Conservation (phyloP, 352 stramenopile genomes). For the Phytophthora pisi region DNA sequence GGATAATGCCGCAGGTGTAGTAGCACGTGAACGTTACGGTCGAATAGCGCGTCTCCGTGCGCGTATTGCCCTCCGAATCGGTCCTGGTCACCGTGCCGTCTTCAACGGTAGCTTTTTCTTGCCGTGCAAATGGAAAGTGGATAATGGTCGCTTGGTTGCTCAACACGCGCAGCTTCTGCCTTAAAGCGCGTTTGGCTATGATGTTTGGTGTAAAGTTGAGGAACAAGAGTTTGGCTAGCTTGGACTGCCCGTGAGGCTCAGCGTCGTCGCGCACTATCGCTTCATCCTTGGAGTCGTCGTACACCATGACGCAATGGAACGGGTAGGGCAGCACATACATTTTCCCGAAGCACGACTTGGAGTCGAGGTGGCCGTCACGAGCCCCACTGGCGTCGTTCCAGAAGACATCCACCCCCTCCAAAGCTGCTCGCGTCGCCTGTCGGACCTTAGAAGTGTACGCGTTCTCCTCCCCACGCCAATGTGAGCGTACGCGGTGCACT, state of each 20-base stretch:
- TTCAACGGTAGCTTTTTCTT: background rate
- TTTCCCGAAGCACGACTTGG: background rate
- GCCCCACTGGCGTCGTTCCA: background rate
- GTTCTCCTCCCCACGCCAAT: background rate
- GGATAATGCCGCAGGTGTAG: background rate
- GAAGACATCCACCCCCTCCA: background rate
- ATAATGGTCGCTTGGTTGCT: background rate
- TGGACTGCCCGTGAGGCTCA: background rate
- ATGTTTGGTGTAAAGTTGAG: background rate
- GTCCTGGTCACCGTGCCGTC: background rate
- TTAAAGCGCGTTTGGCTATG: background rate
- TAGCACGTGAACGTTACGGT: background rate
- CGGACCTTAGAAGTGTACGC: background rate
- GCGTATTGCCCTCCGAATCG: background rate
- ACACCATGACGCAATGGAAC: background rate
- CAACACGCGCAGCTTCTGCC: background rate
- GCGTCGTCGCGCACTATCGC: background rate
- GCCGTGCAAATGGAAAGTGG: background rate
- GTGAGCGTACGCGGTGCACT: background rate
- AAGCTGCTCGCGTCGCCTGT: background rate
- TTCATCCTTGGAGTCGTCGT: background rate
- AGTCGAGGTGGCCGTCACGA: background rate
- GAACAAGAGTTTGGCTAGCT: background rate
- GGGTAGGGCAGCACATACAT: constrained; percentile 1
- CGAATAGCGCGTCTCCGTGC: background rate